A percentile compares a stretch with the other conserved stretches of the same genome.
phyloP scores from a whole-genome alignment of 2,329 filamentous ascomycete species.

The Podosphaera leucotricha region DNA sequence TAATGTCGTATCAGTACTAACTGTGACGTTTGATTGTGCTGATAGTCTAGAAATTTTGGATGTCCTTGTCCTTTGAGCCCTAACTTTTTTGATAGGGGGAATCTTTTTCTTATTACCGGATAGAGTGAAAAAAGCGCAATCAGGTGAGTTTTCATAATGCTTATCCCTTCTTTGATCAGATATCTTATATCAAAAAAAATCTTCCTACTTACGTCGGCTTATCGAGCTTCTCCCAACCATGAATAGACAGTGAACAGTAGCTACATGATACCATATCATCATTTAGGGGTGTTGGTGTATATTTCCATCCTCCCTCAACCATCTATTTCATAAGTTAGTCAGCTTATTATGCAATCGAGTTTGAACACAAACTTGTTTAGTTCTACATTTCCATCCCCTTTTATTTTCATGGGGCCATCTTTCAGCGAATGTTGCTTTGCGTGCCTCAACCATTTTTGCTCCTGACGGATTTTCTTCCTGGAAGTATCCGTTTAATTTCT shows the following conservation, averaged over 20 bases:
- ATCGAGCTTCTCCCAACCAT: constrained; percentile 86
- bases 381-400: constrained; percentile 73
- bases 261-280: constrained; percentile 79
- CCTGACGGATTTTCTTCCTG: constrained; percentile 51
- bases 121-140: constrained; percentile 65
- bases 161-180: constrained; percentile 39
- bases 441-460: constrained; percentile 47
- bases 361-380: constrained; percentile 42
- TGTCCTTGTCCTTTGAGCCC: constrained; percentile 27
- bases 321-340: constrained; percentile 31
- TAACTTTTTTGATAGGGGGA: constrained; percentile 27
- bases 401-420: constrained; percentile 79
- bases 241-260: constrained; percentile 73
- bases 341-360: constrained; percentile 4
- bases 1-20: constrained; percentile 25
- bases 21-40: constrained; percentile 29
- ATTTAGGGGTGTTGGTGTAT: constrained; percentile 60
- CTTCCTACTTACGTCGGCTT: constrained; percentile 51
- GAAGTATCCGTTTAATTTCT: constrained; percentile 36
- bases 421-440: constrained; percentile 60
- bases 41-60: constrained; percentile 51
- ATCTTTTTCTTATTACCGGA: constrained; percentile 27
- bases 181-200: neutral
- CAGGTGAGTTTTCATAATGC: constrained; percentile 53
- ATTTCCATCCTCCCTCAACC: constrained; percentile 83